Percentiles rank a stretch among this genome's conserved stretches.
phyloP scores from a whole-genome alignment of 2,329 filamentous ascomycete genomes.

The Colletotrichum musae region DNA sequence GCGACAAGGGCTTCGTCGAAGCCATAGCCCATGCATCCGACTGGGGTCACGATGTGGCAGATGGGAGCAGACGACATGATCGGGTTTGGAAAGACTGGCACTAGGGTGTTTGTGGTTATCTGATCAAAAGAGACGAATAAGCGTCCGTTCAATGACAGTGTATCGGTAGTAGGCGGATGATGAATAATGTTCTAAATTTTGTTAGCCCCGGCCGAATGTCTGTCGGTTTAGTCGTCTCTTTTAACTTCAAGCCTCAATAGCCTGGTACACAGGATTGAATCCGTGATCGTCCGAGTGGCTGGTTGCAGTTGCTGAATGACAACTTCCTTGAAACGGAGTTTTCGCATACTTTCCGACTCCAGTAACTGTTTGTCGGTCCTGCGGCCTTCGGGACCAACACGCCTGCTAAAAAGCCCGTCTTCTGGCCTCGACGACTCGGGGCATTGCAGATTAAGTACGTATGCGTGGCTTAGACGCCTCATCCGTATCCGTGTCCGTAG shows the following conservation, averaged over 20 bases:
- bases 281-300: not conserved
- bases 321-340: not conserved
- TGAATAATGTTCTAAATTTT: not conserved
- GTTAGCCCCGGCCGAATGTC: not conserved
- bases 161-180: too few relatives aligned
- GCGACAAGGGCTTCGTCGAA: constrained; percentile 52
- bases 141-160: too few relatives aligned
- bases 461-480: constrained; percentile 3
- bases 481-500: constrained; percentile 38
- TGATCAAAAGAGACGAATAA: too few relatives aligned
- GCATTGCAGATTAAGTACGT: constrained; percentile 1
- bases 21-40: constrained; percentile 66
- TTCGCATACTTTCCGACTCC: not conserved
- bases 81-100: too few relatives aligned
- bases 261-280: not conserved
- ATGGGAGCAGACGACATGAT: constrained; percentile 28
- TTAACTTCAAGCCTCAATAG: too few relatives aligned
- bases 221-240: too few relatives aligned
- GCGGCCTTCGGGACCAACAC: too few relatives aligned
- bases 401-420: too few relatives aligned
- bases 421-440: not conserved
- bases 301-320: not conserved
- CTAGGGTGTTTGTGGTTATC: too few relatives aligned
- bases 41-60: constrained; percentile 61
- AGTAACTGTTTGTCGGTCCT: too few relatives aligned